These are phyloP conservation scores for Penicillium soppii DNA, from an alignment of 495 filamentous ascomycete species.

Conservation along the genomic window DNA sequence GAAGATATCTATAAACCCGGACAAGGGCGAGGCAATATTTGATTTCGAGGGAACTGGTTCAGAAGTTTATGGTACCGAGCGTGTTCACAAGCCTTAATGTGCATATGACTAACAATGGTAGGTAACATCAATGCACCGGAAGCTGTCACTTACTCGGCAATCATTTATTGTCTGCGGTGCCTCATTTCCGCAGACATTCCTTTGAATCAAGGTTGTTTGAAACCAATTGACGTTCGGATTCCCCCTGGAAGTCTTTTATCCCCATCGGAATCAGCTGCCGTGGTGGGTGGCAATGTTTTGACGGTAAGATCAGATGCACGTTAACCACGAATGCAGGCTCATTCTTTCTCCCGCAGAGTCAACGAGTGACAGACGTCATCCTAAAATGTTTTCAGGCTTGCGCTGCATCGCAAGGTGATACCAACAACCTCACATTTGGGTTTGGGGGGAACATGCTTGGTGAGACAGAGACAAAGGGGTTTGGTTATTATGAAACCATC, in stretches of 20 bases:
- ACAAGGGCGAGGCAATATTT: constrained; percentile 83
- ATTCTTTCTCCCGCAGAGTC: constrained; percentile 28
- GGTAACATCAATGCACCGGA: constrained; percentile 91
- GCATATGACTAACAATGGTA: constrained; percentile 8
- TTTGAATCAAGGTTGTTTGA: constrained; percentile 90
- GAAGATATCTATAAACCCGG: constrained; percentile 77
- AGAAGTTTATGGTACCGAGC: constrained; percentile 69
- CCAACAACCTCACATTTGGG: constrained; percentile 67
- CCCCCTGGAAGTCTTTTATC: constrained; percentile 75
- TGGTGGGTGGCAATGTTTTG: constrained; percentile 87
- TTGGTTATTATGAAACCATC: constrained; percentile 94
- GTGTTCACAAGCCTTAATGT: background rate
- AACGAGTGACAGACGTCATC: constrained; percentile 88
- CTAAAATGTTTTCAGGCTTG: constrained; percentile 82
- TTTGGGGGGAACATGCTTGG: constrained; percentile 33
- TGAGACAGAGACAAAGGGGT: constrained; percentile 50
- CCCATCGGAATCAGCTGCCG: constrained; percentile 75
- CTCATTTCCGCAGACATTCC: constrained; percentile 90
- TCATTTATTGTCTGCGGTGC: constrained; percentile 90
- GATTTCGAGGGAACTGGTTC: constrained; percentile 83
- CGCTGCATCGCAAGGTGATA: constrained; percentile 82
- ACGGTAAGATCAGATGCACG: constrained; percentile 39
- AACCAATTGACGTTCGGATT: constrained; percentile 78
- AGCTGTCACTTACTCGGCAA: constrained; percentile 86
- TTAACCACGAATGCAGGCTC: background rate